Evolutionary conservation across 345 rosid species (phyloP).

Genomic region (Populus euphratica): DNA sequence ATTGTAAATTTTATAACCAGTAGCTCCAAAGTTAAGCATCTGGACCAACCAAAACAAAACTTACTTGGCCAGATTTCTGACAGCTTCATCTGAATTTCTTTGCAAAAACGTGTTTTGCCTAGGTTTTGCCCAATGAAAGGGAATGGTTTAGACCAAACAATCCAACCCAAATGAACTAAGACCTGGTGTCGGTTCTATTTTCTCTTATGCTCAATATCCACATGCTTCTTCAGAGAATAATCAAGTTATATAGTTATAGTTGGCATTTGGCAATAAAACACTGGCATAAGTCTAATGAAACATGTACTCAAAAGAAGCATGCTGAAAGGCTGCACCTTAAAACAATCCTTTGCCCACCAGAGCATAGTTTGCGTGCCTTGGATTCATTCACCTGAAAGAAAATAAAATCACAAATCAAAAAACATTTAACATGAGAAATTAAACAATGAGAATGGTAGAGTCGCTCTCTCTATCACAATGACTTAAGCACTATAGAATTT

Average conservation of each 20-base stretch:
- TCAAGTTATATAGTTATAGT: no score
- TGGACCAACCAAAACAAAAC: background rate
- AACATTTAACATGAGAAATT: background rate
- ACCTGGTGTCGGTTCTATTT: background rate
- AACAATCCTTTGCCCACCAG: constrained; percentile 49
- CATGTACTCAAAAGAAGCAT: constrained; percentile 10
- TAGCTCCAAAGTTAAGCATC: background rate
- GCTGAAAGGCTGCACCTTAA: constrained; percentile 49
- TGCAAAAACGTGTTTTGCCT: background rate
- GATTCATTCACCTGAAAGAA: constrained; percentile 70
- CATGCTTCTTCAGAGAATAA: background rate
- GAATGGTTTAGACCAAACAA: background rate
- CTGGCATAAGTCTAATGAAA: background rate
- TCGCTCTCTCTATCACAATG: background rate
- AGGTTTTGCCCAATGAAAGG: background rate
- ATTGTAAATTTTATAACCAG: background rate
- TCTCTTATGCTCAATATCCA: background rate
- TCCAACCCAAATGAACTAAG: background rate
- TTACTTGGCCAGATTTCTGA: background rate
- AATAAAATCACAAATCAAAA: background rate
- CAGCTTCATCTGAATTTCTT: background rate
- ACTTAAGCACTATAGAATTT: background rate
- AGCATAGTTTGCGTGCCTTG: constrained; percentile 50
- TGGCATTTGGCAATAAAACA: no score
- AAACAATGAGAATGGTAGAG: background rate